Conservation (phyloP, 441 rosid species). For the Populus trichocarpa region DNA sequence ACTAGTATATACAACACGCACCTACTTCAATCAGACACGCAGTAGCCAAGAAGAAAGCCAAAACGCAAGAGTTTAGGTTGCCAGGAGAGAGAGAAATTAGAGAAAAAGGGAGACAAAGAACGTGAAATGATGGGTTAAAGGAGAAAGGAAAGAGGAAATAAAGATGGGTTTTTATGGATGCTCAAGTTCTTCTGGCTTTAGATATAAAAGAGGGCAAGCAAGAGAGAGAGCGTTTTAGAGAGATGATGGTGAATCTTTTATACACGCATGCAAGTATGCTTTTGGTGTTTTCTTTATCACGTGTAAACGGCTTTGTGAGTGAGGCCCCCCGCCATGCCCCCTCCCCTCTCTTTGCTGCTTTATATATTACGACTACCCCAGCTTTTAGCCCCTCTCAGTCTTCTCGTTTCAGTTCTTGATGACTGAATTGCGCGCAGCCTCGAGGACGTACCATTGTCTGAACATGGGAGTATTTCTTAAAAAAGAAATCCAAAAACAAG, state of each 20-base stretch:
- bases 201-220: background rate
- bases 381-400: background rate
- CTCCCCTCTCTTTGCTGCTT: conserved; percentile 6
- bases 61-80: background rate
- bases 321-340: background rate
- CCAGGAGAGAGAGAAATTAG: background rate
- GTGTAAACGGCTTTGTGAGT: conserved; percentile 59
- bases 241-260: conserved; percentile 56
- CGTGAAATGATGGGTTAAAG: background rate
- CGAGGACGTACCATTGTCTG: conserved; percentile 26
- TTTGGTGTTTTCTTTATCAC: conserved; percentile 86
- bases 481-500: background rate
- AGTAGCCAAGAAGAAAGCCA: background rate
- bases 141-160: background rate
- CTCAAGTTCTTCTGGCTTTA: background rate
- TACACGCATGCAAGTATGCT: conserved; percentile 93
- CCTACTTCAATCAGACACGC: conserved; percentile 13
- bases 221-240: conserved; percentile 35
- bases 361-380: conserved; percentile 20
- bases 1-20: conserved; percentile 18
- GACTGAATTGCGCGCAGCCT: conserved; percentile 36
- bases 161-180: conserved; percentile 7
- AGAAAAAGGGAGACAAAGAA: background rate
- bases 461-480: background rate
- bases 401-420: conserved; percentile 27